Conservation (phyloP, 2,329 filamentous ascomycete genomes). For the Verticillium longisporum region DNA sequence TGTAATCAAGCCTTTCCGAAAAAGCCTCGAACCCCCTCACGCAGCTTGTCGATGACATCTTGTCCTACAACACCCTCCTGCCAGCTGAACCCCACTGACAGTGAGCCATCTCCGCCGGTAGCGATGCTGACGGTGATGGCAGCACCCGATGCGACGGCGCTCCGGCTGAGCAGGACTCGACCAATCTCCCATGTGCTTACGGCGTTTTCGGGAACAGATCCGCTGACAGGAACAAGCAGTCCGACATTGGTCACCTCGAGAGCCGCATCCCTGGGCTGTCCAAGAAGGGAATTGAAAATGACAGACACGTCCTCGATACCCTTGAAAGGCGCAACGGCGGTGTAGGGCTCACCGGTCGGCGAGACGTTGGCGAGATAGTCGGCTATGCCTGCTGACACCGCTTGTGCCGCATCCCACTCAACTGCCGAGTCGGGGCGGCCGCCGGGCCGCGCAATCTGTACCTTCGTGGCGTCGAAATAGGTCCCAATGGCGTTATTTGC, state of each 20-base stretch:
- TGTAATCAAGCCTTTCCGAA: background rate
- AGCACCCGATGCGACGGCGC: slow-evolving; percentile 26
- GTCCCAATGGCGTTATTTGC: slow-evolving; percentile 7
- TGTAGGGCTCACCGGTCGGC: slow-evolving; percentile 12
- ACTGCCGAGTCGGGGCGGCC: background rate
- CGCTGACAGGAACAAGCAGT: slow-evolving; percentile 14
- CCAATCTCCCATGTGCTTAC: slow-evolving; percentile 18
- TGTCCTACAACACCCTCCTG: slow-evolving; percentile 25
- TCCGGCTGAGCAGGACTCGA: slow-evolving; percentile 37
- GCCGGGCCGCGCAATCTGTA: slow-evolving; percentile 2
- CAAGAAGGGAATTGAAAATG: slow-evolving; percentile 26
- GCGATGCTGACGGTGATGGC: slow-evolving; percentile 30
- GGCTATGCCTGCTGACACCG: background rate
- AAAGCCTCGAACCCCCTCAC: background rate
- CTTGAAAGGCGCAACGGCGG: slow-evolving; percentile 25
- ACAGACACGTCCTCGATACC: slow-evolving; percentile 30
- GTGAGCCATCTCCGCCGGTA: slow-evolving; percentile 34
- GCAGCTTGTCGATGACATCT: slow-evolving; percentile 9
- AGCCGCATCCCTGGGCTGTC: slow-evolving; percentile 25
- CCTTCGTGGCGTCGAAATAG: slow-evolving; percentile 9
- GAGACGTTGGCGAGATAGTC: slow-evolving; percentile 8
- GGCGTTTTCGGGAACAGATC: slow-evolving; percentile 8
- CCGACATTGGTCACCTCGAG: slow-evolving; percentile 42
- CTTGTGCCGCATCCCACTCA: background rate
- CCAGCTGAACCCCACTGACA: slow-evolving; percentile 32